phyloP scores from a whole-genome alignment of 2,329 filamentous ascomycete genomes.

The Stenocarpella maydis region DNA sequence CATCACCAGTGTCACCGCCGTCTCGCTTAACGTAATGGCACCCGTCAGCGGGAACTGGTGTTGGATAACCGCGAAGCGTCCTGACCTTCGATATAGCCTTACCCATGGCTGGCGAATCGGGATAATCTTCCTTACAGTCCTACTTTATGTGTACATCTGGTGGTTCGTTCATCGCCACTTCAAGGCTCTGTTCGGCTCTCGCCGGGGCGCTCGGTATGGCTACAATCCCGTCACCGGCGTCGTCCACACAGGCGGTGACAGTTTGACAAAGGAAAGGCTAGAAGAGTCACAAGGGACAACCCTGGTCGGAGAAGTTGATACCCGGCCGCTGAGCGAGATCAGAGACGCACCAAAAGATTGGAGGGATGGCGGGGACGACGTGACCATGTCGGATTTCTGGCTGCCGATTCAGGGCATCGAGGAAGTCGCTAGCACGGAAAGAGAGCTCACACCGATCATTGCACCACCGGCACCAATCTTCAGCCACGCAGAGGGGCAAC shows the following conservation, averaged over 20 bases:
- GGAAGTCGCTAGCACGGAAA: neutral
- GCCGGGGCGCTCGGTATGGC: neutral
- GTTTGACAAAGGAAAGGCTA: neutral
- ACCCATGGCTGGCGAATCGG: constrained; percentile 55
- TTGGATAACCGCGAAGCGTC: constrained; percentile 50
- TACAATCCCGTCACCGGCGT: constrained; percentile 13
- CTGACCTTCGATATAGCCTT: constrained; percentile 52
- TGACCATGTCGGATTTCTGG: constrained; percentile 15
- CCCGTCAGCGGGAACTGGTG: constrained; percentile 54
- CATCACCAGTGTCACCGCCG: constrained; percentile 46
- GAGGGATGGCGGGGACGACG: constrained; percentile 1
- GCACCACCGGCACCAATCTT: neutral
- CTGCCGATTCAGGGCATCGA: constrained; percentile 7
- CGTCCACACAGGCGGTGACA: neutral
- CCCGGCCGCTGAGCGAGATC: neutral
- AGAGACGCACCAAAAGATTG: neutral
- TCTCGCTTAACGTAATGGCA: constrained; percentile 42
- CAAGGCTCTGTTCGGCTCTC: constrained; percentile 17
- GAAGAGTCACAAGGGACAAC: constrained; percentile 19
- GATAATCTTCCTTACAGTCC: constrained; percentile 50
- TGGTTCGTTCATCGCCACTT: constrained; percentile 41
- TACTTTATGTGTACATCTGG: constrained; percentile 55
- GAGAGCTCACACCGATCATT: neutral
- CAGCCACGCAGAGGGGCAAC: neutral
- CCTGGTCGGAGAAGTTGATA: constrained; percentile 1